Evolutionary conservation across 73 alveolate species (phyloP).

Genomic region (Paramecium sexaurelia): DNA sequence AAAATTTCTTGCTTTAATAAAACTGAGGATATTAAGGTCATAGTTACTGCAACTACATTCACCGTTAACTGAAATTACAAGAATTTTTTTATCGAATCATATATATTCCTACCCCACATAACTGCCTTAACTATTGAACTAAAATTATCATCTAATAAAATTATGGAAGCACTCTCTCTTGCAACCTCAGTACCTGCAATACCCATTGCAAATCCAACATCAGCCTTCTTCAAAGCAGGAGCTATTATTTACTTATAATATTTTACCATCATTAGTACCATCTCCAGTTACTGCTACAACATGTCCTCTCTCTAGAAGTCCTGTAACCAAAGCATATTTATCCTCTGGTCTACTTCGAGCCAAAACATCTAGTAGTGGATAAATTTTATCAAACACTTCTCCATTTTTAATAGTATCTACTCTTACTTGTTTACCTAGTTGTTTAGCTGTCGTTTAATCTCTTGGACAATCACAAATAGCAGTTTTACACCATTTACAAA

Average conservation of each 20-base stretch:
- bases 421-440: conserved; percentile 49
- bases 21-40: conserved; percentile 84
- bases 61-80: conserved; percentile 88
- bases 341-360: conserved; percentile 95
- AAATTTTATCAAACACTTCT: conserved; percentile 67
- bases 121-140: conserved; percentile 90
- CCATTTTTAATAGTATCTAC: conserved; percentile 60
- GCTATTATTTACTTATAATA: conserved; percentile 8
- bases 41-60: conserved; percentile 83
- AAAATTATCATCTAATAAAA: conserved; percentile 91
- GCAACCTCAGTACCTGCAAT: conserved; percentile 97
- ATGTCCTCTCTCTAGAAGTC: conserved; percentile 83
- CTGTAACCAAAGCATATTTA: conserved; percentile 90
- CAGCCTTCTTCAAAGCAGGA: conserved; percentile 77
- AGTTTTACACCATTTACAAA: conserved; percentile 76
- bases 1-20: conserved; percentile 85
- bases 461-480: conserved; percentile 64
- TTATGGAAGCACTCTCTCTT: conserved; percentile 90
- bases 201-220: conserved; percentile 94
- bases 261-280: conserved; percentile 70
- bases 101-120: conserved; percentile 94
- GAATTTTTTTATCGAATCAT: conserved; percentile 90
- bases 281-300: conserved; percentile 98
- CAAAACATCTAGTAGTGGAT: conserved; percentile 79
- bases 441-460: conserved; percentile 56